Percentiles rank a stretch among this genome's conserved stretches.
These are phyloP conservation scores for Trichophyton equinum DNA, from an alignment of 2,329 filamentous ascomycete genomes.

Conservation along the genomic window DNA sequence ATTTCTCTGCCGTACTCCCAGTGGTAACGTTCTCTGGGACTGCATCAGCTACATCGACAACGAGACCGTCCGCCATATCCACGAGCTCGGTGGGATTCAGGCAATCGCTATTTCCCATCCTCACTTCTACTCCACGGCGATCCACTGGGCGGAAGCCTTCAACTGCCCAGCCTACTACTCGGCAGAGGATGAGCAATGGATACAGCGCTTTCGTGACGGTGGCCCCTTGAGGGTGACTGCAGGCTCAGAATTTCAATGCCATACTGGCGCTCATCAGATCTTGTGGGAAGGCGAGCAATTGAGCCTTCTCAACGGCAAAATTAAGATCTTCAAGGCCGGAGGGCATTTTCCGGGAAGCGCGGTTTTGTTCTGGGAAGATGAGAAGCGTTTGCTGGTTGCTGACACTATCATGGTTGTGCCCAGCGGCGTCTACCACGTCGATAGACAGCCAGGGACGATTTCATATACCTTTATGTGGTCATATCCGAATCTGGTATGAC, in stretches of 20 bases:
- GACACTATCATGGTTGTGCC: constrained; percentile 66
- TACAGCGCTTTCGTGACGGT: constrained; percentile 34
- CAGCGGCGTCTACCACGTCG: constrained; percentile 19
- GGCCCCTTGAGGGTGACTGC: constrained; percentile 27
- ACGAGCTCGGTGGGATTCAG: constrained; percentile 49
- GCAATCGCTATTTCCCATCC: constrained; percentile 70
- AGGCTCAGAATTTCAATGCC: constrained; percentile 10
- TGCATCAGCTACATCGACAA: constrained; percentile 57
- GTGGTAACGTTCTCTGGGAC: constrained; percentile 70
- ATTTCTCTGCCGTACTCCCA: constrained; percentile 51
- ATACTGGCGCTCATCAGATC: constrained; percentile 18
- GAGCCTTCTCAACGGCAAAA: constrained; percentile 20
- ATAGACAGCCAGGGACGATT: constrained; percentile 33
- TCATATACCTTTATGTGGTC: constrained; percentile 65
- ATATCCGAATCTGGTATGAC: constrained; percentile 46
- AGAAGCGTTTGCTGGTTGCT: constrained; percentile 56
- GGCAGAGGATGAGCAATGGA: constrained; percentile 54
- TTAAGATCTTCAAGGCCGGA: constrained; percentile 48
- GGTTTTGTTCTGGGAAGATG: constrained; percentile 49
- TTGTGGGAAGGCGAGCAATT: constrained; percentile 25
- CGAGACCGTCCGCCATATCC: constrained; percentile 46
- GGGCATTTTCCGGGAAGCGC: constrained; percentile 70
- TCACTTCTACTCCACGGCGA: constrained; percentile 67
- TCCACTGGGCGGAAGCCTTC: constrained; percentile 60
- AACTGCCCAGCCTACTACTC: constrained; percentile 57